Percentiles rank a stretch among this genome's conserved stretches.
These are phyloP conservation scores for Trichoderma sp. DNA, from an alignment of 2,329 filamentous ascomycete genomes.

Conservation along the genomic window DNA sequence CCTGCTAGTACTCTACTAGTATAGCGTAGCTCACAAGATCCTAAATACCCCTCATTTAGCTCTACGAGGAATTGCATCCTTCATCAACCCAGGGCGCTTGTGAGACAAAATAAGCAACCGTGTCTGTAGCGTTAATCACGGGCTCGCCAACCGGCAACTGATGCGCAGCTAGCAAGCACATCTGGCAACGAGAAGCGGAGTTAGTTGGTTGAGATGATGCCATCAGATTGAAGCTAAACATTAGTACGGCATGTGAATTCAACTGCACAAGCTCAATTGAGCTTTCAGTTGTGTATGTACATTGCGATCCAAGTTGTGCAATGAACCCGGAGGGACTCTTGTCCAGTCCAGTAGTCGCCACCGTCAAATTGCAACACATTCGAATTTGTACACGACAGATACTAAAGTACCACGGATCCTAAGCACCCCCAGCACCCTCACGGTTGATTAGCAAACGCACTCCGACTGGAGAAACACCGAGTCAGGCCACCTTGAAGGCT, in stretches of 20 bases:
- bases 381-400: too few relatives aligned
- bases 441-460: not conserved
- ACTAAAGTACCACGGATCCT: not conserved
- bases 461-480: not conserved
- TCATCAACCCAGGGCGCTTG: not conserved
- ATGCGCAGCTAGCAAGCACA: not conserved
- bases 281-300: not conserved
- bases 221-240: not conserved
- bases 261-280: not conserved
- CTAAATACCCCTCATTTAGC: not conserved
- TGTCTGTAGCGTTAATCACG: not conserved
- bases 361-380: not conserved
- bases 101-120: not conserved
- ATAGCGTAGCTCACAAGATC: not conserved
- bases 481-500: not conserved
- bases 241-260: not conserved
- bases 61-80: not conserved
- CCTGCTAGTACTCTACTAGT: not conserved
- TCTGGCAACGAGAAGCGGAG: conserved; percentile 2
- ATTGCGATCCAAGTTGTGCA: not conserved
- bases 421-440: not conserved
- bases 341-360: not conserved
- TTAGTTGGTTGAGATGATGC: not conserved
- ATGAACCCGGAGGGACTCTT: not conserved
- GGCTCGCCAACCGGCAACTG: not conserved